Evolutionary conservation across 495 filamentous ascomycete species (phyloP).

Genomic region (Annulohypoxylon nitens): DNA sequence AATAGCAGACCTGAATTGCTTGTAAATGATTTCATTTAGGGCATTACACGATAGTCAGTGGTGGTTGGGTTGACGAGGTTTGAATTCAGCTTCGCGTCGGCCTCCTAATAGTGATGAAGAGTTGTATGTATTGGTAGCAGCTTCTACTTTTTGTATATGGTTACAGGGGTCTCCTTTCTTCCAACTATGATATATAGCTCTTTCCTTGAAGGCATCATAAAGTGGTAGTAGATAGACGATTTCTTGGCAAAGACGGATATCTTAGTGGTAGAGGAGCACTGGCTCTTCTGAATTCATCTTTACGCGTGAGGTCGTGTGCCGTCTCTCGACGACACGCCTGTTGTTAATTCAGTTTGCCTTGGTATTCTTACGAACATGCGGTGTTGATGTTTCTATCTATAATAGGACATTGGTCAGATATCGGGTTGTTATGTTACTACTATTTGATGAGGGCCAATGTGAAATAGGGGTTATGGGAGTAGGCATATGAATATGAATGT

Average conservation of each 20-base stretch:
- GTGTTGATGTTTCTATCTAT: background rate
- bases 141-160: background rate
- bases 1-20: background rate
- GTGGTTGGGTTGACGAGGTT: slow-evolving; percentile 1
- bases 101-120: background rate
- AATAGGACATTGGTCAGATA: too few species aligned
- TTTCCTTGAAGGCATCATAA: background rate
- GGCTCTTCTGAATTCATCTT: background rate
- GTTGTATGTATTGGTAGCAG: background rate
- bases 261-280: background rate
- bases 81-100: background rate
- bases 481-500: background rate
- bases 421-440: too few species aligned
- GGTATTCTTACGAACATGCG: background rate
- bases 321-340: too few species aligned
- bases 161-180: background rate
- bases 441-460: background rate
- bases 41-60: background rate
- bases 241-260: background rate
- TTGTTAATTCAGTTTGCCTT: background rate
- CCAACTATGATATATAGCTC: background rate
- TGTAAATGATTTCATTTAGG: background rate
- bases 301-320: background rate
- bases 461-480: background rate
- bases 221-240: background rate